A percentile compares a stretch with the other conserved stretches of the same genome.
Conservation (phyloP, 2,329 filamentous ascomycete genomes). For the Penicillium sp. region DNA sequence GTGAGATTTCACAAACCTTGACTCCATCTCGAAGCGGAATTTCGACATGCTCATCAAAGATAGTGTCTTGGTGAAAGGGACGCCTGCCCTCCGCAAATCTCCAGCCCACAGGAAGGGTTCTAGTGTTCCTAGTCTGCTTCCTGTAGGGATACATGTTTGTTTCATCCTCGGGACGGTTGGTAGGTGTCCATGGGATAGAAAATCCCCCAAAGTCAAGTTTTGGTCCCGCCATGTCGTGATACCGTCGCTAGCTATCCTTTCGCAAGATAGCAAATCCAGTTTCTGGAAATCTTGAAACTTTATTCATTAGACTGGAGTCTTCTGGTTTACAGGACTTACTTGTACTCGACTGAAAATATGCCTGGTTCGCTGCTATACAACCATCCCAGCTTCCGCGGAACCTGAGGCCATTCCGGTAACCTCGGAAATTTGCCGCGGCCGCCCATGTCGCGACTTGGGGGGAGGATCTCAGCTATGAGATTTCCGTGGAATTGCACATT, state of each 20-base stretch:
- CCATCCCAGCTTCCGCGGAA: background rate
- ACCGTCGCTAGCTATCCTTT: background rate
- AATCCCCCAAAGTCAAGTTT: conserved; percentile 7
- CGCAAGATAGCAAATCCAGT: background rate
- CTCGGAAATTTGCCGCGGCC: background rate
- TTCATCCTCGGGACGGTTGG: conserved; percentile 5
- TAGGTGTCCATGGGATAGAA: conserved; percentile 8
- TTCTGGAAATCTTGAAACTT: no score
- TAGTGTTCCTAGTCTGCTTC: background rate
- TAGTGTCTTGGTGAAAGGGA: background rate
- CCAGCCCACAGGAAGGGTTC: background rate
- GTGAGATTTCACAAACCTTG: background rate
- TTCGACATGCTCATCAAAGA: background rate
- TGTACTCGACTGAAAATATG: background rate
- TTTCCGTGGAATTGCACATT: background rate
- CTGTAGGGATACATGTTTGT: background rate
- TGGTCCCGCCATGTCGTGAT: background rate
- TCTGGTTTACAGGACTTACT: background rate
- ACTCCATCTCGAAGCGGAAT: background rate
- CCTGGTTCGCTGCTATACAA: background rate
- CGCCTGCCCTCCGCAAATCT: background rate
- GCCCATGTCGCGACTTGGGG: background rate
- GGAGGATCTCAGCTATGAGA: background rate
- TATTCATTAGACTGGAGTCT: no score
- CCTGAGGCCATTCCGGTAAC: background rate